Percentiles rank a stretch among this genome's conserved stretches.
These are phyloP conservation scores for Thuidium tamariscinum DNA, from an alignment of 225 moss, liverwort and hornwort genomes.

Conservation along the genomic window DNA sequence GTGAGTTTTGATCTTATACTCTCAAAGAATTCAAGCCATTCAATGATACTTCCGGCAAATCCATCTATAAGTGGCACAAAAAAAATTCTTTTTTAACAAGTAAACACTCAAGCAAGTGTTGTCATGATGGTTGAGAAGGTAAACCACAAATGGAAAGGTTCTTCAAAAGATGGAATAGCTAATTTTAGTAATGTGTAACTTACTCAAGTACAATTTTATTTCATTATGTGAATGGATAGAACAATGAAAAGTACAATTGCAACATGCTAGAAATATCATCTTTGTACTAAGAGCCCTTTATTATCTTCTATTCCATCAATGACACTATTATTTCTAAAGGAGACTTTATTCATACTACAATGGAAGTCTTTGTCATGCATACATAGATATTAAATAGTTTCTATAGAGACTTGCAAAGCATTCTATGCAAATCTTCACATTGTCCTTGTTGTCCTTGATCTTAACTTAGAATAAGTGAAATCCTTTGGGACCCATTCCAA, in stretches of 20 bases:
- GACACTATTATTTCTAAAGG: not conserved
- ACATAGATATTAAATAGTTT: not conserved
- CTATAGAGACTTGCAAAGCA: no score
- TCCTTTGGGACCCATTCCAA: not conserved
- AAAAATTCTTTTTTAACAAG: not conserved
- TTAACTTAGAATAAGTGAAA: not conserved
- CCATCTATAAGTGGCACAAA: fast-evolving
- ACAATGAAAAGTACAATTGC: not conserved
- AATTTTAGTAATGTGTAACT: fast-evolving
- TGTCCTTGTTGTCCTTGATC: not conserved
- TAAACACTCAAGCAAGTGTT: not conserved
- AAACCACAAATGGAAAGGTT: not conserved
- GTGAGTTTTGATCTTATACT: no score
- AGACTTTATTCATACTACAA: not conserved
- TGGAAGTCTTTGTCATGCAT: not conserved
- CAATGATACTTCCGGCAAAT: not conserved
- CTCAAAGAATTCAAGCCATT: no score
- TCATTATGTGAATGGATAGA: not conserved
- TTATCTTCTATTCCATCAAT: fast-evolving
- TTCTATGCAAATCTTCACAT: not conserved
- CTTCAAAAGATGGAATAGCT: not conserved
- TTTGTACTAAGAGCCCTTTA: fast-evolving
- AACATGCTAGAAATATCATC: not conserved
- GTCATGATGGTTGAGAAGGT: not conserved
- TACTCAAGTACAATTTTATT: not conserved